These are phyloP conservation scores for Sequoia sempervirens DNA, from an alignment of 75 land plant genomes.

Conservation along the genomic window DNA sequence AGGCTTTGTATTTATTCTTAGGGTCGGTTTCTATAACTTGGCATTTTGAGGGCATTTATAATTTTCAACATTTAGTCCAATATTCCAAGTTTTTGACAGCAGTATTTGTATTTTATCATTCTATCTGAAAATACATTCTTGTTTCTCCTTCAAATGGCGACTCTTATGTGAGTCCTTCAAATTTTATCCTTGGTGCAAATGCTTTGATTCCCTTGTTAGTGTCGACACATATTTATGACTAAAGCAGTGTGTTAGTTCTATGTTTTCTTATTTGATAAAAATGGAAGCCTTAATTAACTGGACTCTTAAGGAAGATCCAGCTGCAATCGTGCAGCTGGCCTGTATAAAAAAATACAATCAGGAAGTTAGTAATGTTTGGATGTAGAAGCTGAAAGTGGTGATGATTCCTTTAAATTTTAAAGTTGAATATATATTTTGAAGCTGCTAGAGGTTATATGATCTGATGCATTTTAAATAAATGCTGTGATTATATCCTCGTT, in stretches of 20 bases:
- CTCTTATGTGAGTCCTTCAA: neutral
- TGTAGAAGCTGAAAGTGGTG: neutral
- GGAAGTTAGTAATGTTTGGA: neutral
- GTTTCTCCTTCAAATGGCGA: neutral
- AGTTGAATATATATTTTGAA: neutral
- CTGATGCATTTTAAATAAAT: neutral
- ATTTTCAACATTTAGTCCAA: neutral
- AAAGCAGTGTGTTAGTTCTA: neutral
- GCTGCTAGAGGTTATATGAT: neutral
- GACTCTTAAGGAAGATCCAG: neutral
- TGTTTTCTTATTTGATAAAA: neutral
- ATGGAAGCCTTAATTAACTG: neutral
- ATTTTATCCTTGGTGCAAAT: neutral
- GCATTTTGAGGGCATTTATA: neutral
- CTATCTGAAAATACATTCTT: neutral
- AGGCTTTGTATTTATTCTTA: constrained; percentile 2
- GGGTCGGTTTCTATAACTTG: neutral
- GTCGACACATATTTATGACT: neutral
- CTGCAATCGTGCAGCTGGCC: neutral
- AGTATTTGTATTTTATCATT: neutral
- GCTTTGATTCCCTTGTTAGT: no score
- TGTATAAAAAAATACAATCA: neutral
- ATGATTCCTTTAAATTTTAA: neutral
- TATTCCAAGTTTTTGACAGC: neutral
- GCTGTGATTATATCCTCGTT: neutral